Evolutionary conservation across 108 stramenopile genomes (phyloP), one percentile per base, ranked within the genome.

Genomic region (Poteriospumella lacustris): DNA sequence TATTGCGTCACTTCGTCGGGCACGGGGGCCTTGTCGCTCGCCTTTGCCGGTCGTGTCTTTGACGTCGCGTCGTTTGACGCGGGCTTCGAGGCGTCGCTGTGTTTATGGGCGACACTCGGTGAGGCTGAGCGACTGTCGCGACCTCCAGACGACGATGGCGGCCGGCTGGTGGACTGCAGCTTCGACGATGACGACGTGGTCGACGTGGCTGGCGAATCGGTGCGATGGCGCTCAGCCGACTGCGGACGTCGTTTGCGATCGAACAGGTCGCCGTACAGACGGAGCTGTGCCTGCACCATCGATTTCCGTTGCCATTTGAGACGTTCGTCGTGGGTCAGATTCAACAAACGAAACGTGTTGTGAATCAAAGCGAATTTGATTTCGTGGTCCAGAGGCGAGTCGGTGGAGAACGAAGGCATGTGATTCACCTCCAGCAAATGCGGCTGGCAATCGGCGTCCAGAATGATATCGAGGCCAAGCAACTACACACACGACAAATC

Each of bases 391-490:
- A 80, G 75, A 12, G 40, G 33, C 1, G 73, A 43, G 1, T 76
- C 69, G 40, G 56, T 60, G n/a, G 28, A n/a, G 52, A 80, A 68
- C 1, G 79, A 80, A 28, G 81, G 81, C 2, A 39, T 60, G 39
- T 77, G 76, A 39, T 83, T 83, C 28, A 79, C 82, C 41, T 83
- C 82, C 36, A 83, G 24, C 0, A 83, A 31, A 52, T 58, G 60
- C 5, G 78, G 73, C 29, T 9, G 15, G 15, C 62, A 58, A 9
- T 68, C 44, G 43, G 12, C 58, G 42, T 58, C 78, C 26, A 83
- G 44, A 34, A 83, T 75, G 31, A 83, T 60, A 42, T 83, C 82
- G 0, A 83, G 44, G 2, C 82, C 82, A 24, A 83, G 82, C n/a
- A 79, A 26, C 62, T 83, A 68, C 39, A 83, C 68, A 44, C 75